Evolutionary conservation across 2,329 filamentous ascomycete genomes (phyloP), one percentile per base, ranked within the genome.

Genomic region (Trichoderma sp.): DNA sequence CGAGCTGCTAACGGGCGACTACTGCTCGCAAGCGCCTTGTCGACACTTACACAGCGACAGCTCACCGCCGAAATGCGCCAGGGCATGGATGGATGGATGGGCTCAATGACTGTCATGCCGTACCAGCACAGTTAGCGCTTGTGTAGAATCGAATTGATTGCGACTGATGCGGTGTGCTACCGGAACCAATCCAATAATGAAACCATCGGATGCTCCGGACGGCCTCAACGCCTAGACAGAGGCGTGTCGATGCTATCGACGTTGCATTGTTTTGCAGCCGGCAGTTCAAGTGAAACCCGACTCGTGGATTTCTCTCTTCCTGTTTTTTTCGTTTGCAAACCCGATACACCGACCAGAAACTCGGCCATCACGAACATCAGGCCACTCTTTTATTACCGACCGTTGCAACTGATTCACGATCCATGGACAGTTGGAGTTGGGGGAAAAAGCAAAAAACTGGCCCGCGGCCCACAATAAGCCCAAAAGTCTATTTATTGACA

Each of bases 181-280:
- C 32, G 51, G 64, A 67, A 30, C 18, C 64, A 58, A 67, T 43
- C 18, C 64, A 58, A 67, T 58, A 39, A 53, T 58, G 51, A 58
- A 58, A 58, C 64, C 64, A 67, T 67, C 64, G 64, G 64, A 67
- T 67, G 51, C 64, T 18, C 64, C 64, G 64, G 64, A 43, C 64
- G 24, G 56, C 24, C 51, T 58, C 64, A 67, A 66, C 24, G 32
- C 43, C 63, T 14, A 15, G 21, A 14, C 28, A 32, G 4, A 12
- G 3, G 32, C 43, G 62, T 32, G 63, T 66, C 51, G 47, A 67
- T 57, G 64, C 14, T 18, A 28, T 63, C 24, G 14, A 63, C 5
- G 5, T 39, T 36, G 47, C 47, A 36, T 36, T 43, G 15, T n/a
- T 18, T 61, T 18, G 62, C 64, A 53, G 34, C n/a, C 63, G 9